Evolutionary conservation across 768 basidiomycete species (phyloP).

Genomic region (Tephrocybe sp.): DNA sequence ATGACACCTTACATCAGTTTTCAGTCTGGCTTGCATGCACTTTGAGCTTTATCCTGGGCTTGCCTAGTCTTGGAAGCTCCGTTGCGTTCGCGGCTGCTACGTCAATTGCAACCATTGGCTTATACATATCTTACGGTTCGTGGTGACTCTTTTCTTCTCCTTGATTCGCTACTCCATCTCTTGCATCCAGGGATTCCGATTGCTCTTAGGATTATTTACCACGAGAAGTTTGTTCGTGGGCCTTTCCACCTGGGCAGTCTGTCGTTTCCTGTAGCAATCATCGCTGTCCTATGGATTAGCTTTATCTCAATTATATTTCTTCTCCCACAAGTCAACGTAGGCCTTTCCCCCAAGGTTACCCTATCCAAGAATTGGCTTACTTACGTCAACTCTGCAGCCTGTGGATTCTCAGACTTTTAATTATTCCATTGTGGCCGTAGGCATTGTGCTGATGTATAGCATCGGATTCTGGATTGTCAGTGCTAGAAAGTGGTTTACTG

Average conservation of each 20-base stretch:
- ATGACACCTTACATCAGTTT: background rate
- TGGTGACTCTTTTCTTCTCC: background rate
- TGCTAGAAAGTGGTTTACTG: constrained; percentile 71
- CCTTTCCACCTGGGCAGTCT: constrained; percentile 70
- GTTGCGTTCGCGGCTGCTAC: constrained; percentile 67
- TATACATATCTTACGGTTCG: constrained; percentile 73
- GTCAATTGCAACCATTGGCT: constrained; percentile 69
- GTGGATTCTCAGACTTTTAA: constrained; percentile 72
- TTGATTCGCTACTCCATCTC: background rate
- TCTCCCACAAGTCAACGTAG: constrained; percentile 62
- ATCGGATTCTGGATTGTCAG: constrained; percentile 69
- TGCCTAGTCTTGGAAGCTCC: constrained; percentile 69
- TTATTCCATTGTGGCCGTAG: constrained; percentile 74
- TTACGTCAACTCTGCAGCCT: constrained; percentile 35
- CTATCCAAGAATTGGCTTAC: no score
- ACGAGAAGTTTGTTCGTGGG: constrained; percentile 56
- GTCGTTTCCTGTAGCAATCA: constrained; percentile 56
- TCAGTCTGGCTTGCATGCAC: constrained; percentile 78
- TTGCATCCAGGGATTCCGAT: constrained; percentile 68
- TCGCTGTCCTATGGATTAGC: constrained; percentile 62
- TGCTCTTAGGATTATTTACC: constrained; percentile 60
- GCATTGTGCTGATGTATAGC: constrained; percentile 63
- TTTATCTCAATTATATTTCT: constrained; percentile 77
- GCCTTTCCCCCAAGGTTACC: constrained; percentile 12
- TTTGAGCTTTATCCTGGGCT: constrained; percentile 69